Percentiles rank a stretch among this genome's conserved stretches.
phyloP scores from a whole-genome alignment of 164 flowering plant genomes.

The Aristolochia contorta region DNA sequence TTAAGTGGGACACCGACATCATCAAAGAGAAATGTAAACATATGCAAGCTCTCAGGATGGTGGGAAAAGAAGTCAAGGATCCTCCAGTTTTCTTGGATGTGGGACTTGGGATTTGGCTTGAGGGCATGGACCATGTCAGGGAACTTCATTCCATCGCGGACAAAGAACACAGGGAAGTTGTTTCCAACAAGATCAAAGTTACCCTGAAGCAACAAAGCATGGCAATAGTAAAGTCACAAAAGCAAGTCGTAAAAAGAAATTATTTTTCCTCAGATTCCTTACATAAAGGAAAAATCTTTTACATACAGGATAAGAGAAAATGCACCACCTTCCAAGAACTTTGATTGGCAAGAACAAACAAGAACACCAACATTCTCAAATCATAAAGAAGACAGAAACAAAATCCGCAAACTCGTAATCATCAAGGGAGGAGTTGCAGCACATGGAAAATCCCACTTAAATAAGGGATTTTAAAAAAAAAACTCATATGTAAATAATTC shows the following conservation, averaged over 20 bases:
- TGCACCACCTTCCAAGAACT: no score
- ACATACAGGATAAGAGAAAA: no score
- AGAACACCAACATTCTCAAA: no score
- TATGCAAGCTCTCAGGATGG: constrained; percentile 90
- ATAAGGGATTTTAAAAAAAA: no score
- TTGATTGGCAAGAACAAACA: no score
- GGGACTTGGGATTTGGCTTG: constrained; percentile 79
- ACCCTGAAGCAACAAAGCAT: constrained; percentile 24
- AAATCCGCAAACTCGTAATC: no score
- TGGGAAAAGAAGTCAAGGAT: constrained; percentile 79
- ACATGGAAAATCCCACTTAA: no score
- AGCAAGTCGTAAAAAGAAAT: not conserved
- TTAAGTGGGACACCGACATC: constrained; percentile 88
- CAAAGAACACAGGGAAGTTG: constrained; percentile 74
- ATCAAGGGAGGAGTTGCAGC: no score
- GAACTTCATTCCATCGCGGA: constrained; percentile 81
- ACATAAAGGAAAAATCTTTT: no score
- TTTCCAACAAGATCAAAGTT: constrained; percentile 83
- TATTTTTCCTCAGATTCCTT: no score
- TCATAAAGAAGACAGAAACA: no score
- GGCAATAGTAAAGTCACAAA: not conserved
- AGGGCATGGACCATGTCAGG: constrained; percentile 82
- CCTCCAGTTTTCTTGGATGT: constrained; percentile 84
- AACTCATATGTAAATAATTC: no score
- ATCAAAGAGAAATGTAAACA: constrained; percentile 82